Conservation (phyloP, 2,329 filamentous ascomycete species). For the Aspergillus udagawae region DNA sequence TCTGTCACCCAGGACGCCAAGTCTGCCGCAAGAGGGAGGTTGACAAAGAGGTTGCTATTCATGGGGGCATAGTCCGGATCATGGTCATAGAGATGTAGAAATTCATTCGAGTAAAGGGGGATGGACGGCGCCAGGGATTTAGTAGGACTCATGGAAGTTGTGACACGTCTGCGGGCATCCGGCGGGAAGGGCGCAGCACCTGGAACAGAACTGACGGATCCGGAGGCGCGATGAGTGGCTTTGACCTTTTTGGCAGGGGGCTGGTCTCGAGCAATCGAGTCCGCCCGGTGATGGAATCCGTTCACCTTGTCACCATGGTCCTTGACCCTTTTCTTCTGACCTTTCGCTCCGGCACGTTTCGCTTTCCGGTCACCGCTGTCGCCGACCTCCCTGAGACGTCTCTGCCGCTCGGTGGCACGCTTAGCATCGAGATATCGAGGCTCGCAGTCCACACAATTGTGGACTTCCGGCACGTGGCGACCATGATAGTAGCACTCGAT, state of each 20-base stretch:
- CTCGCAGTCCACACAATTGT: slow-evolving; percentile 86
- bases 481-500: slow-evolving; percentile 91
- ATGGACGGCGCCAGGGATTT: slow-evolving; percentile 59
- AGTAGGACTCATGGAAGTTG: slow-evolving; percentile 66
- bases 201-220: slow-evolving; percentile 68
- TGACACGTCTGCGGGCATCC: slow-evolving; percentile 58
- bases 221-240: slow-evolving; percentile 72
- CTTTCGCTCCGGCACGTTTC: slow-evolving; percentile 72
- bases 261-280: slow-evolving; percentile 47
- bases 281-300: slow-evolving; percentile 58
- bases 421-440: slow-evolving; percentile 70
- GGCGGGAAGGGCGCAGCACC: slow-evolving; percentile 63
- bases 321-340: slow-evolving; percentile 83
- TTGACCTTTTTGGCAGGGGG: slow-evolving; percentile 75
- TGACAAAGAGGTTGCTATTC: slow-evolving; percentile 73
- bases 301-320: slow-evolving; percentile 43
- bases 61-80: slow-evolving; percentile 54
- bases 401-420: slow-evolving; percentile 70
- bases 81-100: slow-evolving; percentile 69
- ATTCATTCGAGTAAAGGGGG: slow-evolving; percentile 70
- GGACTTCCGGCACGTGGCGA: slow-evolving; percentile 69
- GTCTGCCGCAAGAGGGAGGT: slow-evolving; percentile 68
- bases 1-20: slow-evolving; percentile 77
- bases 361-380: slow-evolving; percentile 64
- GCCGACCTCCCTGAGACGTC: slow-evolving; percentile 55